Percentiles rank a stretch among this genome's conserved stretches.
Evolutionary conservation across 345 rosid species (phyloP).

Genomic region (Salix viminalis): DNA sequence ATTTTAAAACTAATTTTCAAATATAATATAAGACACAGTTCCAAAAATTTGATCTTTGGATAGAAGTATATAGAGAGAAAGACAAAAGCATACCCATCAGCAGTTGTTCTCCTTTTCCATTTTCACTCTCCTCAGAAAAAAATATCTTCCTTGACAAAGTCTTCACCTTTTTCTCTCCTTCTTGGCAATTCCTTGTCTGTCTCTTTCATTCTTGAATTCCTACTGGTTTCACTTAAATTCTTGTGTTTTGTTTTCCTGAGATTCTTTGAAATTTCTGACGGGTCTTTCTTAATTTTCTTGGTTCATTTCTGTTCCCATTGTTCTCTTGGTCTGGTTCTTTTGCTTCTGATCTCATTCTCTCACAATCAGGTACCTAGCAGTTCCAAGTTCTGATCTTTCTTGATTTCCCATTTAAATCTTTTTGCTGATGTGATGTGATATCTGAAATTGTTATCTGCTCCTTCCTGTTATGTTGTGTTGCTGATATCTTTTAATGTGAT

Average conservation of each 20-base stretch:
- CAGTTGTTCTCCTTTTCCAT: not conserved
- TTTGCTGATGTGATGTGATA: not conserved
- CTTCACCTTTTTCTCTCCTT: not conserved
- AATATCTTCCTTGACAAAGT: not conserved
- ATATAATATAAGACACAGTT: too few species aligned
- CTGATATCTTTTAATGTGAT: not conserved
- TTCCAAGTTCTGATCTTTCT: not conserved
- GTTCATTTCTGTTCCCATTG: not conserved
- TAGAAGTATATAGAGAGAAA: not conserved
- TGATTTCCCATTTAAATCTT: not conserved
- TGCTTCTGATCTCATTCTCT: not conserved
- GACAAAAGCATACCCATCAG: too few species aligned
- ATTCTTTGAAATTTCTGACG: not conserved
- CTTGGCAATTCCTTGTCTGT: not conserved
- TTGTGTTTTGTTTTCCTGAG: not conserved
- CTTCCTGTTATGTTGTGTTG: not conserved
- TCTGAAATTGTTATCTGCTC: not conserved
- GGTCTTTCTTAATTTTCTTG: slow-evolving; percentile 4
- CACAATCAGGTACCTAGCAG: not conserved
- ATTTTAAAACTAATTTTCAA: too few species aligned
- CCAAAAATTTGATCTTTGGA: too few species aligned
- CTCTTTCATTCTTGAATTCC: not conserved
- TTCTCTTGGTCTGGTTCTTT: not conserved
- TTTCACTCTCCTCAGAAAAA: not conserved
- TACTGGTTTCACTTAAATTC: not conserved